phyloP scores from a whole-genome alignment of 352 stramenopile species.

The Phytophthora podocarpi region DNA sequence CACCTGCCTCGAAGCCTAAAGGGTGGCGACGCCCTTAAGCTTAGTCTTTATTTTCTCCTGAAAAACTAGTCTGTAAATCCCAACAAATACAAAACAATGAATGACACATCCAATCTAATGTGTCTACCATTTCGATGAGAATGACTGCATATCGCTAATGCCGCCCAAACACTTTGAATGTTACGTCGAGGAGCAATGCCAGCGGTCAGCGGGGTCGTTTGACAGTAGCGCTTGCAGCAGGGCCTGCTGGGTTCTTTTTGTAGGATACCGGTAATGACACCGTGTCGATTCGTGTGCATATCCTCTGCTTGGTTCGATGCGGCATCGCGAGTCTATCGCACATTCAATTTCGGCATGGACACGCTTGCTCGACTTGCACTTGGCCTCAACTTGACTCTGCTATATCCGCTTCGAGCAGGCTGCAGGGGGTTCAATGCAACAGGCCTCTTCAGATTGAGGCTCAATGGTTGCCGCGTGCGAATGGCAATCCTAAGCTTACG shows the following conservation, averaged over 20 bases:
- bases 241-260: no score
- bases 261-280: no score
- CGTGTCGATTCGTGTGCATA: conserved; percentile 16
- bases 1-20: conserved; percentile 16
- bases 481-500: no score
- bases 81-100: conserved; percentile 17
- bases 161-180: neutral
- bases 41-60: conserved; percentile 1
- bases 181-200: neutral
- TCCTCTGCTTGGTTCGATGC: conserved; percentile 10
- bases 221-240: no score
- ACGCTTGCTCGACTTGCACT: conserved; percentile 16
- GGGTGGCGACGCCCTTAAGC: neutral
- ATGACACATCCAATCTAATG: conserved; percentile 4
- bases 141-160: neutral
- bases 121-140: neutral
- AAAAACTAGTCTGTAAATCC: conserved; percentile 28
- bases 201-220: no score
- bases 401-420: no score
- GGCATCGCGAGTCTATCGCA: conserved; percentile 4
- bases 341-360: conserved; percentile 24
- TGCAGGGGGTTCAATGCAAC: no score
- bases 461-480: no score
- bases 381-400: no score
- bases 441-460: no score